These are phyloP conservation scores for Piloderma croceum DNA, from an alignment of 768 basidiomycete species.

Conservation along the genomic window DNA sequence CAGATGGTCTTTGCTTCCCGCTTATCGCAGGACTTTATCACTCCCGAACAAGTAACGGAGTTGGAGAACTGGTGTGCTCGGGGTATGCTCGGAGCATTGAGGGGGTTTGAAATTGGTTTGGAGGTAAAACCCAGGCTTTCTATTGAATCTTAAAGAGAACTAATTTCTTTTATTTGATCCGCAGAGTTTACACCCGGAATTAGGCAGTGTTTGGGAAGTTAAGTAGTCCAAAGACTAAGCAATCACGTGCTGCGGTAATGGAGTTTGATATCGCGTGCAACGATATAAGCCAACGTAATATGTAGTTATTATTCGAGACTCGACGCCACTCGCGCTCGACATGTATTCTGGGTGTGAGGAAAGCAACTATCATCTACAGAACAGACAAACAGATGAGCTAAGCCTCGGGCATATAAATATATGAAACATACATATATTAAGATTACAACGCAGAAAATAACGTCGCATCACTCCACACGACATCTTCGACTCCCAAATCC, in stretches of 20 bases:
- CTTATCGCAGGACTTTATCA: slow-evolving; percentile 67
- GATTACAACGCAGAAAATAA: no score
- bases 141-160: slow-evolving; percentile 10
- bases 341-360: no score
- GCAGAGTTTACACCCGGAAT: slow-evolving; percentile 48
- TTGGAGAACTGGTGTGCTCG: slow-evolving; percentile 58
- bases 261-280: no score
- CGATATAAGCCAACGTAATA: no score
- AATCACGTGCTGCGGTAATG: no score
- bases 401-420: no score
- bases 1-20: slow-evolving; percentile 84
- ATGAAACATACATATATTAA: no score
- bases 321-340: no score
- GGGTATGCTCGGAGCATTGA: slow-evolving; percentile 56
- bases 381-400: no score
- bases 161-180: slow-evolving; percentile 5
- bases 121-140: slow-evolving; percentile 35
- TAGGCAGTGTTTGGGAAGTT: slow-evolving; percentile 54
- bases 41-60: slow-evolving; percentile 53
- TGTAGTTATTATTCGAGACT: no score
- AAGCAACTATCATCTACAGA: no score
- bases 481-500: slow-evolving; percentile 33
- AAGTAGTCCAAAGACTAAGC: no score
- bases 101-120: slow-evolving; percentile 38
- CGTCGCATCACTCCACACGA: slow-evolving; percentile 26